Conservation (phyloP, 495 filamentous ascomycete genomes). For the Copromyces sp. region DNA sequence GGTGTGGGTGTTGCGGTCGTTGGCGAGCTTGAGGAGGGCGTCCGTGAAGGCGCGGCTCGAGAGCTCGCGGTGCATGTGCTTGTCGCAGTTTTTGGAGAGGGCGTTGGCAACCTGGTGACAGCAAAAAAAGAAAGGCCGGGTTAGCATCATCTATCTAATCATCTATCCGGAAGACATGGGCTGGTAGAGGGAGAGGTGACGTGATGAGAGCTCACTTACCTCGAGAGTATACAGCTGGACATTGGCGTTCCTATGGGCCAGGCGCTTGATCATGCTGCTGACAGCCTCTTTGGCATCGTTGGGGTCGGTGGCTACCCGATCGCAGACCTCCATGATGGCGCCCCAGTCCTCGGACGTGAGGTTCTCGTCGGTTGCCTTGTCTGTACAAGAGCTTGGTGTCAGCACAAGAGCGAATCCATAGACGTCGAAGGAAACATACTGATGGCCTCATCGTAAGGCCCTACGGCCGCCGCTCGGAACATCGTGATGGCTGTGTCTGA, state of each 20-base stretch:
- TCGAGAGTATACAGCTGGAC: constrained; percentile 98
- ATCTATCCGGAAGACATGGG: background rate
- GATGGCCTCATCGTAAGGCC: constrained; percentile 43
- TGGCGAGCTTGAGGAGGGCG: constrained; percentile 78
- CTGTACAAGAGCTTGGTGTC: constrained; percentile 35
- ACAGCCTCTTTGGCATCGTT: constrained; percentile 82
- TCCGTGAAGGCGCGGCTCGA: constrained; percentile 94
- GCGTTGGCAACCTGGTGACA: constrained; percentile 68
- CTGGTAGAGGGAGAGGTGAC: background rate
- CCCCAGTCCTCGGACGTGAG: constrained; percentile 98
- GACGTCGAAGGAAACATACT: constrained; percentile 23
- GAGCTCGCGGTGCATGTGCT: constrained; percentile 84
- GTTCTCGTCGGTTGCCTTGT: constrained; percentile 98
- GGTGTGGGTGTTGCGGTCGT: constrained; percentile 89
- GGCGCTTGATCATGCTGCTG: constrained; percentile 85
- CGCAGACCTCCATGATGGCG: constrained; percentile 96
- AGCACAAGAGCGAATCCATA: background rate
- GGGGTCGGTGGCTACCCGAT: constrained; percentile 57
- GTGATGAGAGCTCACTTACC: constrained; percentile 34
- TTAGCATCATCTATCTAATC: background rate
- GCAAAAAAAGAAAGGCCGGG: background rate
- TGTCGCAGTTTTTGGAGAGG: constrained; percentile 88
- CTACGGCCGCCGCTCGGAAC: constrained; percentile 41
- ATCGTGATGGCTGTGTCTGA: constrained; percentile 21
- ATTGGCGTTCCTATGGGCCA: constrained; percentile 96